Conservation (phyloP, 169 alveolate genomes). For the Plasmodium knowlesi region DNA sequence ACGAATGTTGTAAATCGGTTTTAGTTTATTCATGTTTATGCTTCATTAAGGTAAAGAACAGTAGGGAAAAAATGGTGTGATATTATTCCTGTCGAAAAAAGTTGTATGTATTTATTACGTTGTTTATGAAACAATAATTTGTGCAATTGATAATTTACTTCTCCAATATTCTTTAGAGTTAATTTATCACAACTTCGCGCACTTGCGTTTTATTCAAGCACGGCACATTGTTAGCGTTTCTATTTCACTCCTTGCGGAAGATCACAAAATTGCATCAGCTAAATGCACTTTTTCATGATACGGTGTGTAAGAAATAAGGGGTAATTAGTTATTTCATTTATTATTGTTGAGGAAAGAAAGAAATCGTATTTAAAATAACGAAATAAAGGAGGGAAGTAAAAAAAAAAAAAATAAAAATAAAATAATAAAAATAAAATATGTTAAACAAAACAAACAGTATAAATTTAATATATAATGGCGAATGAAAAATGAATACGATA, state of each 20-base stretch:
- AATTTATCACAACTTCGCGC: background rate
- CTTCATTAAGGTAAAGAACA: background rate
- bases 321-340: background rate
- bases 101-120: background rate
- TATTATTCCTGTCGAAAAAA: background rate
- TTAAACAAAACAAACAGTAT: background rate
- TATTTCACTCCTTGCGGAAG: background rate
- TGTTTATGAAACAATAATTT: background rate
- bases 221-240: background rate
- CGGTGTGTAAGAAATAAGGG: background rate
- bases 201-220: background rate
- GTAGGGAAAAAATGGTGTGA: background rate
- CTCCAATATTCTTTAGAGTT: background rate
- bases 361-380: background rate
- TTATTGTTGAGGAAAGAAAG: background rate
- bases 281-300: background rate
- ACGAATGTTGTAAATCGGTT: background rate
- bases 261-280: background rate
- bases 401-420: background rate
- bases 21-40: background rate
- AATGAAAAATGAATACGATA: background rate
- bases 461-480: background rate
- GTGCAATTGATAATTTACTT: background rate
- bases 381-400: background rate
- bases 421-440: too few relatives aligned